A percentile compares a stretch with the other conserved stretches of the same genome.
Evolutionary conservation across 164 flowering plant species (phyloP).

Genomic region (Buxus sempervirens): DNA sequence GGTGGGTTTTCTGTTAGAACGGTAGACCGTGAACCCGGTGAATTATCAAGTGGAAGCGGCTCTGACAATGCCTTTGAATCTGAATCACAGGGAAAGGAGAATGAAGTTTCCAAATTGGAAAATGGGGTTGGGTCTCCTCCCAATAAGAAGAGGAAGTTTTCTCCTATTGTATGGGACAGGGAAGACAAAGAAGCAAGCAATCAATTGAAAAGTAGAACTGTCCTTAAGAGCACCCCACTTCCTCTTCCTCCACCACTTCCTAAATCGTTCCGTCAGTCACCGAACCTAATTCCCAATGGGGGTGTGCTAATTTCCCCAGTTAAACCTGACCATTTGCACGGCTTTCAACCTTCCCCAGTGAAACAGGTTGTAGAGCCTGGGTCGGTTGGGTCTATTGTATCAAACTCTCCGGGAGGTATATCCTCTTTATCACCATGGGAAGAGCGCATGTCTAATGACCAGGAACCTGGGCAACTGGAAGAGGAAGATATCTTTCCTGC

Average conservation of each 20-base stretch:
- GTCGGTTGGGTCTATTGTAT: constrained; percentile 9
- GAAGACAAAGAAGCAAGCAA: constrained; percentile 24
- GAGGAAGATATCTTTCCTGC: constrained; percentile 31
- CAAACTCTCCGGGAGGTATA: constrained; percentile 4
- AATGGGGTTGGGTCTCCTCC: constrained; percentile 35
- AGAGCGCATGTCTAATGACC: constrained; percentile 12
- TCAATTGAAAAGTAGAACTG: constrained; percentile 14
- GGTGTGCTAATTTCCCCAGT: not conserved
- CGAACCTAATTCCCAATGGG: constrained; percentile 2
- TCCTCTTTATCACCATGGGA: constrained; percentile 13
- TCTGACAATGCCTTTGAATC: constrained; percentile 59
- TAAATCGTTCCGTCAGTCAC: constrained; percentile 5
- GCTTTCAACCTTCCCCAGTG: not conserved
- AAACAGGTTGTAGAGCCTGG: constrained; percentile 3
- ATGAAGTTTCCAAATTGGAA: constrained; percentile 29
- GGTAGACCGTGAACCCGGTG: constrained; percentile 73
- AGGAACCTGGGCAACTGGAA: constrained; percentile 20
- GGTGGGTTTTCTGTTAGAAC: constrained; percentile 29
- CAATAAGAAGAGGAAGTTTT: constrained; percentile 64
- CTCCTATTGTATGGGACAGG: constrained; percentile 47
- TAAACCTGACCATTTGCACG: not conserved
- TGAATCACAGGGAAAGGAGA: constrained; percentile 27
- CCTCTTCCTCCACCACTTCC: constrained; percentile 11
- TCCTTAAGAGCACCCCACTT: not conserved
- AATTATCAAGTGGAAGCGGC: constrained; percentile 81